Evolutionary conservation across 257 asterid genomes (phyloP).

Genomic region (Galeopsis tetrahit): DNA sequence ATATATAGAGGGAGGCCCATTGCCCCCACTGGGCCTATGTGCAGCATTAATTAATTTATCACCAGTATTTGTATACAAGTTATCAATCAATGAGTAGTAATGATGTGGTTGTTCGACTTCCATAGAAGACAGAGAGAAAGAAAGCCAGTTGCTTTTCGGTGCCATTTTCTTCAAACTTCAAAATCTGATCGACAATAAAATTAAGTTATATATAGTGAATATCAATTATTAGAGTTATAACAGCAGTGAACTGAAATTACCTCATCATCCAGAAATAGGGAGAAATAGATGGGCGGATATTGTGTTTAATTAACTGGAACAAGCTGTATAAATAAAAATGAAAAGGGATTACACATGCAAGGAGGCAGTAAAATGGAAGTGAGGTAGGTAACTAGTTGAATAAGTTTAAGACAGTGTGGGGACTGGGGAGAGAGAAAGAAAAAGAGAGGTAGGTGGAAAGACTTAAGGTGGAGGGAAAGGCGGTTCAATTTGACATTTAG

Average conservation of each 20-base stretch:
- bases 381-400: slow-evolving; percentile 1
- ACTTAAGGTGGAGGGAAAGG: slow-evolving; percentile 41
- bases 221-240: too few species aligned
- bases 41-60: background rate
- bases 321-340: too few species aligned
- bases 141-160: slow-evolving; percentile 79
- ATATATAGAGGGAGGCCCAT: too few species aligned
- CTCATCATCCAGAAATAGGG: slow-evolving; percentile 22
- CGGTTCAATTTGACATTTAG: slow-evolving; percentile 42
- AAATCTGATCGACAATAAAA: slow-evolving; percentile 1
- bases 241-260: background rate
- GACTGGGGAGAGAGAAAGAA: too few species aligned
- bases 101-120: slow-evolving; percentile 65
- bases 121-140: slow-evolving; percentile 80
- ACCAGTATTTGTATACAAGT: slow-evolving; percentile 61
- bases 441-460: slow-evolving; percentile 27
- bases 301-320: too few species aligned
- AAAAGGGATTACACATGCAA: slow-evolving; percentile 22
- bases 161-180: slow-evolving; percentile 53
- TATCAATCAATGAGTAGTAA: slow-evolving; percentile 63
- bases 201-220: too few species aligned
- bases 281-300: background rate
- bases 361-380: slow-evolving; percentile 15
- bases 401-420: background rate
- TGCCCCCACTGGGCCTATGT: too few species aligned